Evolutionary conservation across 257 asterid genomes (phyloP).

Genomic region (Solanum tarapatanum): DNA sequence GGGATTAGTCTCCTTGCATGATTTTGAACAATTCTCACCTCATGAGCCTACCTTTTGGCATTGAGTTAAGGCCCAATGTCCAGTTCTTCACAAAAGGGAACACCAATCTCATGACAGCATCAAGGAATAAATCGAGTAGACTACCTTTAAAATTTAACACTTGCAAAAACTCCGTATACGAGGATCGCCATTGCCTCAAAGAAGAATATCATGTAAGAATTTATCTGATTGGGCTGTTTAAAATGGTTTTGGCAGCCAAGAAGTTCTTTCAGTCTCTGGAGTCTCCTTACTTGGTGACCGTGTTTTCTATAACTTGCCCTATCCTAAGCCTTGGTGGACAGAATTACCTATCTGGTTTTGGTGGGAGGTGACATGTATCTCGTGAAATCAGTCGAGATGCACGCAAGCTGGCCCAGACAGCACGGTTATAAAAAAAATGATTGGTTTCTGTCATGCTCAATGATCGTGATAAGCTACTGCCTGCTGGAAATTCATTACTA

Average conservation of each 20-base stretch:
- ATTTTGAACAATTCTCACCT: not conserved
- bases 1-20: not conserved
- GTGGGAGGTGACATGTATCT: not conserved
- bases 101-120: not conserved
- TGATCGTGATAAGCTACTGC: not conserved
- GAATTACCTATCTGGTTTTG: not conserved
- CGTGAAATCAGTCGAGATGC: not conserved
- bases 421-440: not conserved
- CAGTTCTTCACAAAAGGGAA: not conserved
- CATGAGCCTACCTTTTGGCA: not conserved
- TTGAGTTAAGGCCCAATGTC: not conserved
- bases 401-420: not conserved
- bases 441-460: not conserved
- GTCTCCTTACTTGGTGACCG: not conserved
- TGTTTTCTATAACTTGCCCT: not conserved
- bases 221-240: not conserved
- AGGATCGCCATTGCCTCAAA: not conserved
- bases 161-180: not conserved
- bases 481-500: not conserved
- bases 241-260: not conserved
- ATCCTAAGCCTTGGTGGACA: not conserved
- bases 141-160: not conserved
- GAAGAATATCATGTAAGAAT: not conserved
- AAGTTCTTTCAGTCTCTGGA: not conserved
- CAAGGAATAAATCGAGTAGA: not conserved